Percentiles rank a stretch among this genome's conserved stretches.
These are phyloP conservation scores for Hypoxylon cercidicola DNA, from an alignment of 495 filamentous ascomycete genomes.

Conservation along the genomic window DNA sequence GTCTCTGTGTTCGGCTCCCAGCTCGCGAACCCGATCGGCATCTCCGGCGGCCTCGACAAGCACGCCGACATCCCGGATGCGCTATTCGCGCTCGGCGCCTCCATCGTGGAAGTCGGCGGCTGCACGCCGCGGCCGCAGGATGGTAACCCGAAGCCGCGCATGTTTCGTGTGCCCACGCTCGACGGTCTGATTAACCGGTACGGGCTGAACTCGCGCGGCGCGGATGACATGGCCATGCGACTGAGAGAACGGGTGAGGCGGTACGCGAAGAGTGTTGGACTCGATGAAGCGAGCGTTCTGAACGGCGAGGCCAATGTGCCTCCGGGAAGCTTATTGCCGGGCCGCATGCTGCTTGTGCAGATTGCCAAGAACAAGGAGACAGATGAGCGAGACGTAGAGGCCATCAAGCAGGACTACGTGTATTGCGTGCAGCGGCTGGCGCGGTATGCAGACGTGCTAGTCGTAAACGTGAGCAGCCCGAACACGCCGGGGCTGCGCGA, in stretches of 20 bases:
- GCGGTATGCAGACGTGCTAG: constrained; percentile 89
- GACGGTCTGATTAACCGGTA: constrained; percentile 94
- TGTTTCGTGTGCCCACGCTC: constrained; percentile 84
- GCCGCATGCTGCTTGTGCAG: constrained; percentile 87
- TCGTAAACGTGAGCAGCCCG: constrained; percentile 96
- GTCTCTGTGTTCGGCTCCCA: constrained; percentile 79
- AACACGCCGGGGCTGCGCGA: constrained; percentile 92
- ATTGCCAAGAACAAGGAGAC: constrained; percentile 97
- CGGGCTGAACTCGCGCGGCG: constrained; percentile 90
- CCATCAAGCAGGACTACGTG: constrained; percentile 85
- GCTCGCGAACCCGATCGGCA: constrained; percentile 86
- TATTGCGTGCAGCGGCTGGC: constrained; percentile 84
- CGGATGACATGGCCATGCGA: constrained; percentile 82
- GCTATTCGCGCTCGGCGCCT: constrained; percentile 82
- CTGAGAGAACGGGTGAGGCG: constrained; percentile 80
- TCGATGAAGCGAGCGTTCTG: constrained; percentile 76
- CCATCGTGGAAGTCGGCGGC: constrained; percentile 90
- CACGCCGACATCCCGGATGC: constrained; percentile 85
- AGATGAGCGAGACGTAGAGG: constrained; percentile 81
- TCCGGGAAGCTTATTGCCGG: constrained; percentile 78
- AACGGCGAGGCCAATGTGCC: constrained; percentile 71
- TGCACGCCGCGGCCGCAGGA: constrained; percentile 85
- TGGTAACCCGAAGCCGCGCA: constrained; percentile 86
- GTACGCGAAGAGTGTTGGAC: constrained; percentile 75
- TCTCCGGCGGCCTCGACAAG: constrained; percentile 94